Evolutionary conservation across 441 rosid genomes (phyloP).

Genomic region (Pelargonium exstipulatum): DNA sequence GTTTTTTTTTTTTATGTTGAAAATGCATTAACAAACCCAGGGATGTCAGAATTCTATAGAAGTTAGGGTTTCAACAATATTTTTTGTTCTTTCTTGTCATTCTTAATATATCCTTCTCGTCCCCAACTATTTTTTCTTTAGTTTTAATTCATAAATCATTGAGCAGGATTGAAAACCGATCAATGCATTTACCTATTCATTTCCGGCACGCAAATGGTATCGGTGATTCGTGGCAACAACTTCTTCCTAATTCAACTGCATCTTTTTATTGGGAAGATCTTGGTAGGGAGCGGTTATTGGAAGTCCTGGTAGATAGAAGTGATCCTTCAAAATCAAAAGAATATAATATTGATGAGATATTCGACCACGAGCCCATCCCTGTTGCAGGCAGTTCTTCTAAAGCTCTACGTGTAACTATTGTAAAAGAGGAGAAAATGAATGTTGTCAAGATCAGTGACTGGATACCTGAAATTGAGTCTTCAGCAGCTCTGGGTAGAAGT

Average conservation of each 20-base stretch:
- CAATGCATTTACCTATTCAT: slow-evolving; percentile 76
- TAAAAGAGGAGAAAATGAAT: slow-evolving; percentile 79
- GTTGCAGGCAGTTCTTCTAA: slow-evolving; percentile 49
- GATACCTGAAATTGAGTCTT: slow-evolving; percentile 85
- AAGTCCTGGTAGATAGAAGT: slow-evolving; percentile 69
- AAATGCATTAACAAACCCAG: background rate
- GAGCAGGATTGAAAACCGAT: slow-evolving; percentile 93
- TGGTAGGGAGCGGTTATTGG: slow-evolving; percentile 66
- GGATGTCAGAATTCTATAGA: background rate
- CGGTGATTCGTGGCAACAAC: slow-evolving; percentile 80
- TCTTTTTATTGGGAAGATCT: slow-evolving; percentile 97
- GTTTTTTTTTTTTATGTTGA: background rate
- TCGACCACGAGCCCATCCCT: slow-evolving; percentile 64
- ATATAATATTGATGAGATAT: slow-evolving; percentile 75
- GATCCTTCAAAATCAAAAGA: slow-evolving; percentile 55
- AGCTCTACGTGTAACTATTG: slow-evolving; percentile 75
- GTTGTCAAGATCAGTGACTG: slow-evolving; percentile 78
- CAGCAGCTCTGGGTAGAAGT: slow-evolving; percentile 35
- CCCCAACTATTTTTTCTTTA: background rate
- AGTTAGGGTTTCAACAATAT: background rate
- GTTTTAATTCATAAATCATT: background rate
- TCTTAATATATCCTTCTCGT: background rate
- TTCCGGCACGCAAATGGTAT: slow-evolving; percentile 78
- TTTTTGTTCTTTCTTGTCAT: background rate
- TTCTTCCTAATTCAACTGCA: slow-evolving; percentile 81